Evolutionary conservation across 2,329 filamentous ascomycete genomes (phyloP), one percentile per base, ranked within the genome.

Genomic region (Colletotrichum tabaci): DNA sequence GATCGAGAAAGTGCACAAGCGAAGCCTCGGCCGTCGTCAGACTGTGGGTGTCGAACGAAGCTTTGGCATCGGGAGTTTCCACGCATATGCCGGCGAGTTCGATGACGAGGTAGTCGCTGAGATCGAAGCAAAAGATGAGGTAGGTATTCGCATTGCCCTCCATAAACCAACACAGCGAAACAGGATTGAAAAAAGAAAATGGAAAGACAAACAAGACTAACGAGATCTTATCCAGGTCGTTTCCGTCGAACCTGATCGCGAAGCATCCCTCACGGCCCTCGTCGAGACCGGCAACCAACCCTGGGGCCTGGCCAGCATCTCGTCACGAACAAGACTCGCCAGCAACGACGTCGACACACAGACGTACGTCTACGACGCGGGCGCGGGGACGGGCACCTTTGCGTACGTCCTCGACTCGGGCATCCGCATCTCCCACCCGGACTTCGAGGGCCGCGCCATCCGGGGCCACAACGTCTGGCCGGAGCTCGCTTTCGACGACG

Each of bases 401-500:
- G 80, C 84, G 49, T 90, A 89, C 75, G 78, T 90, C 58, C 78
- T 90, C 63, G 88, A 90, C 76, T 88, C 85, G 0, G 88, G 88
- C 49, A 85, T 90, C 69, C 82, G 82, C 60, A 82, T 79, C 18
- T 69, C 76, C 2, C 88, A 90, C 74, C 35, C 77, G 56, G 81
- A 85, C 30, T 86, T 86, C 52, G 81, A 81, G 57, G 82, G 82
- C 12, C 82, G 85, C 12, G 85, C 84, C 26, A 76, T 73, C 21
- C 79, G 77, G 26, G 81, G 81, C 1, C 79, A 79, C 66, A 84
- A 83, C 42, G 79, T 79, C 12, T 71, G 78, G 2, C 78, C 77
- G 52, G 78, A 79, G 53, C 76, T 75, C 49, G 76, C 79, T 30
- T 78, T 78, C 62, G 50, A 53, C n/a, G 80, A 85, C 75, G 74